Evolutionary conservation across 345 rosid species (phyloP), one percentile per base, ranked within the genome.

Genomic region (Corymbia maculata): DNA sequence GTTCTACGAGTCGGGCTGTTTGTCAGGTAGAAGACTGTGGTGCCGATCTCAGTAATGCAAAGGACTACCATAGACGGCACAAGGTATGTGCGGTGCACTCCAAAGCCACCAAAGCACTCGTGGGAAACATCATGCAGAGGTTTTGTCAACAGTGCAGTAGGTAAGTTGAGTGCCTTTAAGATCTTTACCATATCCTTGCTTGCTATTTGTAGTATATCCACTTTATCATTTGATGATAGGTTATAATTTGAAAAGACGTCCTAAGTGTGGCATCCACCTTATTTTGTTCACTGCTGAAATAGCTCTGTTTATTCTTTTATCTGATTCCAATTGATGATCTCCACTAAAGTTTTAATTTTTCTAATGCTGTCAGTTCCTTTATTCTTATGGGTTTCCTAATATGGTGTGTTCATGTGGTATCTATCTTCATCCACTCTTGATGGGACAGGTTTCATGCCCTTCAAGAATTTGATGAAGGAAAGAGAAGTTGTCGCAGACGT

Each of bases 61-160:
- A 98, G 95, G 99, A 98, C 91, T 98, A 98, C 91, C 99, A 98
- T 88, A 93, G 99, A 90, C 93, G 99, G 26, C 99, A 98, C 91
- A 97, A 98, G 93, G 99, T 98, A 8, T 98, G 99, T 90, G 96
- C 97, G 95, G 89, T 94, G 95, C 99, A 98, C 92, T 97, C 99
- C 66, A 98, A 98, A 90, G 98, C 98, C 88, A 93, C 91, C 88
- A 96, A 93, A 89, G 99, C 99, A 2, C 93, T 95, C 44, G 99
- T 98, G 32, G 98, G 98, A 87, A 95, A 93, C 87, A 93, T 92
- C 44, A 93, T 98, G 99, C 99, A 98, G 95, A 96, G 99, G 51
- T 98, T 98, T 89, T 98, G 99, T 93, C 99, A 98, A 93, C 99
- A 98, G 93, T 98, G 99, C 88, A 98, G 99, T 91, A 93, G 99